Evolutionary conservation across 345 rosid genomes (phyloP).

Genomic region (Crucihimalaya himalaica): DNA sequence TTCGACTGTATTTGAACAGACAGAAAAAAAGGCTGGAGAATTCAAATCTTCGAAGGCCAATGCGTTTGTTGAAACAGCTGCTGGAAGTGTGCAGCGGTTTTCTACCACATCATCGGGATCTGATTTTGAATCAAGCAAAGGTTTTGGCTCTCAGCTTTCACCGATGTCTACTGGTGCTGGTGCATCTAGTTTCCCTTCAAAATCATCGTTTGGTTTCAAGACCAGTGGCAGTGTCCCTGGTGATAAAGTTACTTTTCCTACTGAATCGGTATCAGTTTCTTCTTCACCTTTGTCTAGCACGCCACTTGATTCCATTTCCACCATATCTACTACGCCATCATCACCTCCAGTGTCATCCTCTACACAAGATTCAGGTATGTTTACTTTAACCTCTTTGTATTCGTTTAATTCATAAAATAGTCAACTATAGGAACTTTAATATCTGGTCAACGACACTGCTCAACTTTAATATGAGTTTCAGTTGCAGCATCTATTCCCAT

Average conservation of each 20-base stretch:
- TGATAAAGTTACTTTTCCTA: conserved; percentile 41
- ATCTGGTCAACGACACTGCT: conserved; percentile 30
- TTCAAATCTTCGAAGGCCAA: conserved; percentile 40
- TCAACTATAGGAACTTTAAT: conserved; percentile 30
- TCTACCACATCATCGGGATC: conserved; percentile 3
- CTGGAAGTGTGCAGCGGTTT: conserved; percentile 31
- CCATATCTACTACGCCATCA: conserved; percentile 21
- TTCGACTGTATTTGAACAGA: conserved; percentile 33
- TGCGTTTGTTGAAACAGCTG: conserved; percentile 32
- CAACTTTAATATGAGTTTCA: conserved; percentile 27
- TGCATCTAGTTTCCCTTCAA: conserved; percentile 38
- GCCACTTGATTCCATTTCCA: conserved; percentile 23
- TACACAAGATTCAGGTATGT: conserved; percentile 35
- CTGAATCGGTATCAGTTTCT: conserved; percentile 28
- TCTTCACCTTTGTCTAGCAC: conserved; percentile 31
- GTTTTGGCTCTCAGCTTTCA: conserved; percentile 40
- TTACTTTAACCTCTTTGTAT: conserved; percentile 14
- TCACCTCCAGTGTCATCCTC: conserved; percentile 26
- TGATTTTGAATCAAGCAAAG: conserved; percentile 38
- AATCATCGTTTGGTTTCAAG: conserved; percentile 41
- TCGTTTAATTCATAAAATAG: conserved; percentile 15
- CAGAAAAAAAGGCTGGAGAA: conserved; percentile 46
- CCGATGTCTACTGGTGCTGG: conserved; percentile 41
- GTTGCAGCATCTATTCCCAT: conserved; percentile 46
- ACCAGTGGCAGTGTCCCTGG: conserved; percentile 46